Conservation (phyloP, 139 green algal species). For the Tetradesmus obliquus region DNA sequence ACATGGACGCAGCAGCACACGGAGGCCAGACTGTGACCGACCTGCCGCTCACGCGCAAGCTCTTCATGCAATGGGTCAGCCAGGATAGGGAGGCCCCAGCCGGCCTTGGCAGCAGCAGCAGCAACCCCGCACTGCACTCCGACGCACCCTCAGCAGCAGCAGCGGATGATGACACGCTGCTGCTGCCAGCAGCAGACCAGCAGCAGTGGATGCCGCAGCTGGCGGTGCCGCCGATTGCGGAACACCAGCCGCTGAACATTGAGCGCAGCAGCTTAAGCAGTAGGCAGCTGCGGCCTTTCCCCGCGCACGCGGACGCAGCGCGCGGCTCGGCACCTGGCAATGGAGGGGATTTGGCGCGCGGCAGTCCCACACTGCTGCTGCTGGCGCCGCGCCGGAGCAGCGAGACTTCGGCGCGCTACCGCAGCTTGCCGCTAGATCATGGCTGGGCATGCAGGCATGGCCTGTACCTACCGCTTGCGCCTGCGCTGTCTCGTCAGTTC, state of each 20-base stretch:
- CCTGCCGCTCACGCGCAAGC: conserved; percentile 3
- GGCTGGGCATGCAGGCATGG: background rate
- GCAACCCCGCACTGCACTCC: background rate
- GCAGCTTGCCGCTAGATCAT: background rate
- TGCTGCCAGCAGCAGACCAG: background rate
- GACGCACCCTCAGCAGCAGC: background rate
- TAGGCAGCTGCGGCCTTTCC: background rate
- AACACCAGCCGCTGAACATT: background rate
- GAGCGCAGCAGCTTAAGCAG: background rate
- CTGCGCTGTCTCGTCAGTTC: background rate
- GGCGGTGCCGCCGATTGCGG: background rate
- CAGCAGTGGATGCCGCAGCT: background rate
- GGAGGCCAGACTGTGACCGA: conserved; percentile 23
- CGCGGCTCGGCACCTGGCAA: background rate
- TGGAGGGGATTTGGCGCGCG: background rate
- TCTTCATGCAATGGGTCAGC: conserved; percentile 33
- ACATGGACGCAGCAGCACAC: conserved; percentile 23
- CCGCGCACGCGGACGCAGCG: background rate
- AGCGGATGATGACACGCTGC: background rate
- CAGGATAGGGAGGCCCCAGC: background rate
- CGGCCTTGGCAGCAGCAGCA: background rate
- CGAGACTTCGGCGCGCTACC: conserved; percentile 1
- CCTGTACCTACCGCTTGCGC: background rate
- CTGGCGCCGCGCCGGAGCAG: conserved; percentile 12
- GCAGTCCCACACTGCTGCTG: background rate